Base-by-base conservation (phyloP, 1,284 basidiomycete species). In the Cryptococcus maquisensis region DNA sequence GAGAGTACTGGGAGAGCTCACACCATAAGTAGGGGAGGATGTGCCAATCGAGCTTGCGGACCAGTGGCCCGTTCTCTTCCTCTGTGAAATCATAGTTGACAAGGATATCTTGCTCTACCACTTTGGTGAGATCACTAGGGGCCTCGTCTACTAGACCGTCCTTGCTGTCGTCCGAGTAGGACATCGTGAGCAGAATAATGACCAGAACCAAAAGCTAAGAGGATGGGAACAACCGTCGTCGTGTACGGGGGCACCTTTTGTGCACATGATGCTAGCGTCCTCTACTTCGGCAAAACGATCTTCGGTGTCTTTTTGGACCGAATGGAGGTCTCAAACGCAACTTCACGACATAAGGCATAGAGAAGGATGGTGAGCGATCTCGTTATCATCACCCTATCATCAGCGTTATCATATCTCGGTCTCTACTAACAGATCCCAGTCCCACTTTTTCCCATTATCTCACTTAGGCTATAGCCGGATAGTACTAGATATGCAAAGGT, bases 11-110 rank as follows among this genome's bases (percentile, higher is more conserved):
- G 16, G 3, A n/a, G 15, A 13, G 49, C 55, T 35, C 23, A 52
- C 52, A 55, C 60, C 60, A 64, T 45, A 64, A 54, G 42, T 57
- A 51, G 21, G 62, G 62, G n/a, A 64, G 39, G 47, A 64, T 64
- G 21, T 60, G 61, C 54, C 52, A 60, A 46, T 65, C 63, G 45
- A 63, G 57, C 43, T 59, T 63, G 35, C 56, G 49, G 3, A 53
- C 53, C 16, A 65, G 13, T 6, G 39, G 15, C 20, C 47, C 35
- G 41, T 47, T 54, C 47, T 65, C 63, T 28, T 58, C 59, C 7
- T 40, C 47, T 7, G 63, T 63, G 44, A 50, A 65, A n/a, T 56
- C 40, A 38, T 62, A 56, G 2, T 36, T 41, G 7, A 55, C 46
- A 28, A 59, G 35, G 23, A 54, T 52, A 26, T 55, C 50, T 32